A percentile compares a stretch with the other conserved stretches of the same genome.
phyloP scores from a whole-genome alignment of 345 rosid genomes.

The Carallia pectinifolia region DNA sequence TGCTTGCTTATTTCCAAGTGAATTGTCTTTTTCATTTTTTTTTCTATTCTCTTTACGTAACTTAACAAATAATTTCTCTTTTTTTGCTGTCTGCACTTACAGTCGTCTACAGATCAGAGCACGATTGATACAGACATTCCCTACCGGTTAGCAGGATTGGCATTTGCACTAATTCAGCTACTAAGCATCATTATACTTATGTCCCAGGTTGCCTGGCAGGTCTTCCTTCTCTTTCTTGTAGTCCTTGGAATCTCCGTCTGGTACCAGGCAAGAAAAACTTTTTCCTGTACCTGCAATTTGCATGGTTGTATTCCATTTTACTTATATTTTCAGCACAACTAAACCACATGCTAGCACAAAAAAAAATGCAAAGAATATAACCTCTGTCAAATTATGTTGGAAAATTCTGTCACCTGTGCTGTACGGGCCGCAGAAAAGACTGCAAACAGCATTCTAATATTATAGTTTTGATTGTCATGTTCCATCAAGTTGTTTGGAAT shows the following conservation, averaged over 20 bases:
- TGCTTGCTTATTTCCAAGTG: not conserved
- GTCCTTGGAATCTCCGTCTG: slow-evolving; percentile 54
- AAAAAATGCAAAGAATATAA: too few species aligned
- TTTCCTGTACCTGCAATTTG: not conserved
- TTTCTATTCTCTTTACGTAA: not conserved
- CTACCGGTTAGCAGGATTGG: slow-evolving; percentile 68
- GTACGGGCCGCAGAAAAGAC: too few species aligned
- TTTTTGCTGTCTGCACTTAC: slow-evolving; percentile 15
- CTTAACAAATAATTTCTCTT: not conserved
- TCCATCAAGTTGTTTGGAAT: not conserved
- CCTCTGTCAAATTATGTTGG: too few species aligned
- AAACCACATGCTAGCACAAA: too few species aligned
- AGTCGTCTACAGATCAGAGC: slow-evolving; percentile 77
- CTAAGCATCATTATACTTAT: slow-evolving; percentile 58
- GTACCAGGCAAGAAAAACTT: slow-evolving; percentile 54
- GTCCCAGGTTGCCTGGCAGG: slow-evolving; percentile 67
- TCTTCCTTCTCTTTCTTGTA: slow-evolving; percentile 53
- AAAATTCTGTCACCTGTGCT: too few species aligned
- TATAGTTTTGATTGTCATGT: too few species aligned
- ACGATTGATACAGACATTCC: slow-evolving; percentile 75
- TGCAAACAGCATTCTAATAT: too few species aligned
- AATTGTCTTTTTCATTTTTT: not conserved
- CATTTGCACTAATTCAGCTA: slow-evolving; percentile 73
- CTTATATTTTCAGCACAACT: not conserved
- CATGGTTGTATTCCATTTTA: not conserved